These are phyloP conservation scores for Atalantia buxifolia DNA, from an alignment of 345 rosid genomes.

Conservation along the genomic window DNA sequence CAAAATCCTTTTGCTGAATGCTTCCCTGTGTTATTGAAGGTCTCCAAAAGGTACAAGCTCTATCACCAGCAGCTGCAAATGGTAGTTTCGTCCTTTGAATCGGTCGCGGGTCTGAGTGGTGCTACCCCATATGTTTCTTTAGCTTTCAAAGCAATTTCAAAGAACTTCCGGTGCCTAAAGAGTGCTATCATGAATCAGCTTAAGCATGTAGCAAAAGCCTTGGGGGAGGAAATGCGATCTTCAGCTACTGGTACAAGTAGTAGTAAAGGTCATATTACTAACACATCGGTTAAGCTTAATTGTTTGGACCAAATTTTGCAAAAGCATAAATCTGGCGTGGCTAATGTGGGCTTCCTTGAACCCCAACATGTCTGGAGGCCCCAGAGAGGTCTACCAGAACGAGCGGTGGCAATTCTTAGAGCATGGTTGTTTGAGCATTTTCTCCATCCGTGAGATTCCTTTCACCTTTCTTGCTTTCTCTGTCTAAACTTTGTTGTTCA, in stretches of 20 bases:
- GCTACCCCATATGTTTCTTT: conserved; percentile 49
- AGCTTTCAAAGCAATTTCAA: conserved; percentile 41
- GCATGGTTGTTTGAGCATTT: conserved; percentile 76
- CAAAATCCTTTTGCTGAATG: neutral
- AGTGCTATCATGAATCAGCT: conserved; percentile 46
- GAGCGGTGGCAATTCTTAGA: conserved; percentile 51
- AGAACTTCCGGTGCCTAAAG: conserved; percentile 45
- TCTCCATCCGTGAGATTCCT: conserved; percentile 63
- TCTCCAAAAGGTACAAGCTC: conserved; percentile 47
- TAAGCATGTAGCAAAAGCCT: conserved; percentile 24
- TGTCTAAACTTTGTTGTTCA: neutral
- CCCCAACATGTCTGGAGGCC: conserved; percentile 62
- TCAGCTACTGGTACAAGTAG: conserved; percentile 23
- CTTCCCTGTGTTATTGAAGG: conserved; percentile 27
- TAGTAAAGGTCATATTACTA: conserved; percentile 21
- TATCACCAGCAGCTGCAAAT: conserved; percentile 66
- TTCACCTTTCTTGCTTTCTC: neutral
- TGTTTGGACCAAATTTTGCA: conserved; percentile 29
- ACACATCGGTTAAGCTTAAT: conserved; percentile 17
- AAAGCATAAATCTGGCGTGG: conserved; percentile 33
- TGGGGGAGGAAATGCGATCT: conserved; percentile 35
- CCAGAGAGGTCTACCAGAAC: conserved; percentile 69
- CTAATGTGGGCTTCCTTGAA: conserved; percentile 37
- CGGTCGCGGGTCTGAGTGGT: conserved; percentile 56
- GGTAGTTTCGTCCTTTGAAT: conserved; percentile 64